Base-by-base conservation (phyloP, 352 stramenopile genomes). In the Phytophthora aleatoria region DNA sequence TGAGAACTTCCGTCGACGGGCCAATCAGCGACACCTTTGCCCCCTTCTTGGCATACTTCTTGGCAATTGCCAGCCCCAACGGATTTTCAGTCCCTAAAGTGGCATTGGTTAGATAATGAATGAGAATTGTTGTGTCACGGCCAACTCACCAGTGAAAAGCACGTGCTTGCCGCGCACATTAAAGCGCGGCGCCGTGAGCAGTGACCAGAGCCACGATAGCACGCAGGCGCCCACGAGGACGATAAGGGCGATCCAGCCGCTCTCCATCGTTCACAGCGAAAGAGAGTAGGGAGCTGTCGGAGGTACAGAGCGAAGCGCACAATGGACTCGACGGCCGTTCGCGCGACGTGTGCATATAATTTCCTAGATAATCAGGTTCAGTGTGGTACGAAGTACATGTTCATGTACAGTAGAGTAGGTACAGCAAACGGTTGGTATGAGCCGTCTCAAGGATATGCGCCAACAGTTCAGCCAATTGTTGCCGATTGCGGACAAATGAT, bases 21-120 rank as follows among this genome's bases (percentile, higher is more conserved):
- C 69, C 81, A 15, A 90, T 58, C 20, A 90, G 67, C 9, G 79
- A 73, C n/a, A 85, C 67, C 36, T 85, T 83, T 27, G 83, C 83
- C 6, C 77, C 81, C 3, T 70, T 71, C 2, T 62, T 57, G 0
- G 73, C 64, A 44, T 91, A 92, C 9, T 89, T 81, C 45, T 80
- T 86, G 52, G 83, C 83, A 45, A 91, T 77, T 42, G 79, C 70
- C 24, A 92, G 71, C 3, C 83, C 81, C 9, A 90, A 49, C 0
- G 74, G 74, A 27, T 70, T 71, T 38, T 70, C 81, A 3, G 61
- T 62, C 2, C 76, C 79, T 83, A 50, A 26, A 30, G 35, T 45
- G 15, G n/a, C 36, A 44, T 38, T 33, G 20, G 43, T 61, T 66
- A 67, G 48, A 35, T 20, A 43, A 24, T 49, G n/a, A 38, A 49